Base-by-base conservation (phyloP, 164 flowering plant genomes). In the Chloranthus sessilifolius region DNA sequence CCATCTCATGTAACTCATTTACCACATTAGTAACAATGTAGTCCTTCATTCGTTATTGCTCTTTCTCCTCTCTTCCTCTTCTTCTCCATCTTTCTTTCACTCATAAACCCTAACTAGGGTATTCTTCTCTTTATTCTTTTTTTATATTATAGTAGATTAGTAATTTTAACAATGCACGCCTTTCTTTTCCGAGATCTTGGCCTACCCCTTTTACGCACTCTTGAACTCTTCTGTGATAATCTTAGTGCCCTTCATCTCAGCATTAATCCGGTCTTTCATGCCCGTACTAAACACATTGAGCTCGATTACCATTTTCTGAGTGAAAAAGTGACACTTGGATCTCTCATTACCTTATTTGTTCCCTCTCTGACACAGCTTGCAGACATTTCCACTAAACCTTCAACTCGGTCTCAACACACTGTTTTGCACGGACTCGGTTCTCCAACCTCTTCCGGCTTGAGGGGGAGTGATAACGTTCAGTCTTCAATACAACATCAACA, bases 221-320 rank as follows among this genome's bases (percentile, higher is more conserved):
- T 17, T 9, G 17, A 9, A 6, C 14, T 40, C 15, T 1, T 11
- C 6, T 40, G 43, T 1, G 43, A 40, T 16, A 40, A 40, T 40
- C 7, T 40, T 16, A 9, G 7, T 40, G 43, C 43, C 43, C 14
- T 16, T 9, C 6, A 9, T 9, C 19, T 1, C n/a, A 40, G 1
- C 43, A 40, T 40, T 17, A 40, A 40, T 9, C 43, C 43, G 6
- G 43, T 16, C 43, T 16, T 40, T 11, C 43, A 40, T 40, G 11
- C 43, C 15, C 43, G 6, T 17, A 40, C 17, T 10, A 40, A 40
- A 16, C 43, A 40, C 15, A 9, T 40, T 9, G 43, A 40, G 14
- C 0, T 40, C 15, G 43, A 40, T 40, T 40, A 40, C 15, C 43
- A 40, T 16, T 40, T 40, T 16, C 7, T 40, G n/a, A n/a, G 43